Evolutionary conservation across 2,329 filamentous ascomycete species (phyloP).

Genomic region (Apiospora kogelbergensis): DNA sequence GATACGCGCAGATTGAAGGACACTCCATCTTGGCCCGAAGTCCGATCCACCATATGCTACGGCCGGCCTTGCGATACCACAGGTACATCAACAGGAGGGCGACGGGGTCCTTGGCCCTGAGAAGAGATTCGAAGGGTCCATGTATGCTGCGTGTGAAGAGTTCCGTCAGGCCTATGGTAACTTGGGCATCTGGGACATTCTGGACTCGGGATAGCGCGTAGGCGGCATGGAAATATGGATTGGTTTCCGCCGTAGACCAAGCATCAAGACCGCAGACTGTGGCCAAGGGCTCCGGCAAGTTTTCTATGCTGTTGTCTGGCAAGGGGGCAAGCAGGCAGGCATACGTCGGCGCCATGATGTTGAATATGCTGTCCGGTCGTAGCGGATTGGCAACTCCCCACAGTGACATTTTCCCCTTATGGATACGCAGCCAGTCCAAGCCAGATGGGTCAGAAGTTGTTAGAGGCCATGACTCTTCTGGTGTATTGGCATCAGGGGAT

Average conservation of each 20-base stretch:
- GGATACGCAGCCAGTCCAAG: constrained; percentile 36
- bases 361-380: constrained; percentile 36
- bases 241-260: constrained; percentile 34
- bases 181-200: constrained; percentile 26
- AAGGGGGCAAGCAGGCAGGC: constrained; percentile 37
- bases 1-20: constrained; percentile 40
- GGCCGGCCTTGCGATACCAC: constrained; percentile 41
- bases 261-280: constrained; percentile 24
- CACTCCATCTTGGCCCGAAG: constrained; percentile 41
- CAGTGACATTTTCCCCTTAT: constrained; percentile 36
- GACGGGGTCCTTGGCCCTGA: constrained; percentile 34
- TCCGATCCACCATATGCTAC: constrained; percentile 44
- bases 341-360: constrained; percentile 32
- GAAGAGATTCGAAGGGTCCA: constrained; percentile 32
- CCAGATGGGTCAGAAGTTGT: constrained; percentile 23
- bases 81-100: constrained; percentile 41
- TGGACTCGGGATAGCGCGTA: constrained; percentile 36
- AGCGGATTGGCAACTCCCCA: constrained; percentile 35
- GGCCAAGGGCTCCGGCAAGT: constrained; percentile 25
- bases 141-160: constrained; percentile 35
- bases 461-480: constrained; percentile 36
- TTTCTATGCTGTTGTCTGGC: constrained; percentile 25
- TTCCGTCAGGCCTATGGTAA: constrained; percentile 31
- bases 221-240: constrained; percentile 38
- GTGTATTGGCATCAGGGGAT: constrained; percentile 33